Base-by-base conservation (phyloP, 768 basidiomycete genomes). In the Hemileccinum impolitum region DNA sequence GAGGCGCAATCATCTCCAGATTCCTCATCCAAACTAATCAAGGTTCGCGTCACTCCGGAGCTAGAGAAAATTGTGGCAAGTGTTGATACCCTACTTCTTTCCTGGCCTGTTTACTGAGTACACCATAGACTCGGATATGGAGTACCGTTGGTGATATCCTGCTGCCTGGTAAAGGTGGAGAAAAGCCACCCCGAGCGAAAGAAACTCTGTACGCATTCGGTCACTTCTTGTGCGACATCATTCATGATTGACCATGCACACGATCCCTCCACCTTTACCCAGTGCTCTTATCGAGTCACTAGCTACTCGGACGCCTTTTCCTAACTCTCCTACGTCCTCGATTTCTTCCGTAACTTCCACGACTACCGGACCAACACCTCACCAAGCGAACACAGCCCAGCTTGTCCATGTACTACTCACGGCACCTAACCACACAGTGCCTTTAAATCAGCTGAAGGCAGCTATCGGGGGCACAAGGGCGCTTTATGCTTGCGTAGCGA, bases 401-500 rank as follows among this genome's bases (percentile, higher is more conserved):
- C 70, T 91, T 39, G 73, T 90, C 12, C 72, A 82, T 39, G 67
- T 75, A 17, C 72, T 91, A 14, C 70, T 91, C 21, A 70, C 69
- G 15, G 70, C 78, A 10, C 79, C 82, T 0, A 67, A 74, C 37
- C 77, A 80, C 47, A 69, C 82, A 25, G 71, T 89, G 65, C 70
- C 85, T 10, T 63, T 90, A 13, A 81, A 76, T 55, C 77, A 74
- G 57, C 70, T 85, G 14, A 90, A 88, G 64, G 79, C 78, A 43
- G 62, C 73, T 18, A 66, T 90, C 18, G 75, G 78, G 32, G 71
- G 80, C 11, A 84, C 80, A 9, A 72, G 85, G 36, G 79, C 86
- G 14, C 64, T 90, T 12, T 91, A 88, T 58, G 81, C 75, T 2
- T 89, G 88, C 60, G 85, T 90, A n/a, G 89, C 85, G 14, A 91